Evolutionary conservation across 345 rosid species (phyloP), one percentile per base, ranked within the genome.

Genomic region (Boechera retrofracta): DNA sequence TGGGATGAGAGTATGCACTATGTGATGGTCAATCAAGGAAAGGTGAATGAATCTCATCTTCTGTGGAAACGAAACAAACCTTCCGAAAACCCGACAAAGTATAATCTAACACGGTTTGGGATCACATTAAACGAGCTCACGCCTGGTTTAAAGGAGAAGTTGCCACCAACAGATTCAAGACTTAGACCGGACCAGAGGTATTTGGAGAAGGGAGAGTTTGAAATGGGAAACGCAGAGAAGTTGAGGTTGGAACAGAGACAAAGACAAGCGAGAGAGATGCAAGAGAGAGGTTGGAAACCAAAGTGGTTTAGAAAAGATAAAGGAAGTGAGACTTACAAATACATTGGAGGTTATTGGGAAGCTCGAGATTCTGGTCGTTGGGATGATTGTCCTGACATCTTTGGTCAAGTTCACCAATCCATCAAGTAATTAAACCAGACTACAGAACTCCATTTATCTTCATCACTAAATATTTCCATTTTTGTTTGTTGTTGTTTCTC

Each of bases 201-300:
- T 54, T 64, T 84, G 31, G 85, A 84, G 69, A 84, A 84, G 8
- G 87, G 87, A 21, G 66, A 79, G 73, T 81, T 67, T 60, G 87
- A 84, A 18, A 75, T 57, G 81, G 85, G 85, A 12, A 79, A 84
- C 12, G 39, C 44, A 2, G 83, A 84, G 83, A 84, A 84, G 79
- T 73, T 84, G 72, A 67, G 87, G 64, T 69, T 84, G 21, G 87
- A 84, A 66, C 83, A 81, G 15, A 64, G 77, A 60, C 87, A 84
- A 55, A 77, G 85, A 41, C 87, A 79, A 73, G 87, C 82, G 21
- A 57, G 74, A 67, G 86, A 87, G 80, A 89, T 91, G 98, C 98
- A 93, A 67, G 98, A 93, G 85, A 85, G 89, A 18, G 98, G 98
- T 2, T 93, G 98, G 98, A 88, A 89, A 75, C 98, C 98, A 2